phyloP scores from a whole-genome alignment of 768 basidiomycete species.

The Boletus sp. region DNA sequence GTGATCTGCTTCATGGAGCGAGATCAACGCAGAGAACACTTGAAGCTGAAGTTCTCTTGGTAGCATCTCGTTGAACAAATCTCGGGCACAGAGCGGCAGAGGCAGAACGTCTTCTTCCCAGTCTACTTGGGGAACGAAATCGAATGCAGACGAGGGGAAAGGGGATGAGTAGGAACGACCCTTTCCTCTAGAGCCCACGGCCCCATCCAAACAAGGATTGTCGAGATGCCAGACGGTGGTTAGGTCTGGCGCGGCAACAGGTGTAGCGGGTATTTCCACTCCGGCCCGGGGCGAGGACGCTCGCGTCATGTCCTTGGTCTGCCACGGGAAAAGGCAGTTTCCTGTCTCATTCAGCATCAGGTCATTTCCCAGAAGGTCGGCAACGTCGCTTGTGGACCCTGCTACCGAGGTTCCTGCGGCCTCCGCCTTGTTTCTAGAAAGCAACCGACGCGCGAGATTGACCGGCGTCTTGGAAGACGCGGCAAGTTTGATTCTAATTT shows the following conservation, averaged over 20 bases:
- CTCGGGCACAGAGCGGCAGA: slow-evolving; percentile 41
- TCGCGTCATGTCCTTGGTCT: slow-evolving; percentile 29
- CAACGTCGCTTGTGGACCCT: slow-evolving; percentile 1
- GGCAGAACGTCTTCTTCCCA: slow-evolving; percentile 52
- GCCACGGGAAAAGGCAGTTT: slow-evolving; percentile 45
- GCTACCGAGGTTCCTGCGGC: slow-evolving; percentile 11
- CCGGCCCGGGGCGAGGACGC: slow-evolving; percentile 11
- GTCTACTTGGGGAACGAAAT: slow-evolving; percentile 49
- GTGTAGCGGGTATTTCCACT: slow-evolving; percentile 14
- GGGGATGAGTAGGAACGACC: slow-evolving; percentile 66
- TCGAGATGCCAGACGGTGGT: slow-evolving; percentile 14
- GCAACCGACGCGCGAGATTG: slow-evolving; percentile 56
- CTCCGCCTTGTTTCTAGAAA: slow-evolving; percentile 42
- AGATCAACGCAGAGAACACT: slow-evolving; percentile 55
- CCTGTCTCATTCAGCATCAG: slow-evolving; percentile 29
- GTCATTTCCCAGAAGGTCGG: slow-evolving; percentile 12
- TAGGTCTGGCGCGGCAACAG: slow-evolving; percentile 3
- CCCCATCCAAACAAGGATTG: slow-evolving; percentile 18
- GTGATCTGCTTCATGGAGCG: slow-evolving; percentile 60
- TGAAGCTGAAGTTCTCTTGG: slow-evolving; percentile 70
- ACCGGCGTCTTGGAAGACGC: slow-evolving; percentile 41
- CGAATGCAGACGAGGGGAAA: slow-evolving; percentile 57
- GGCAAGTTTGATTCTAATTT: slow-evolving; percentile 47
- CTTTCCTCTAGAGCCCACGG: slow-evolving; percentile 41
- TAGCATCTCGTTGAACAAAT: slow-evolving; percentile 67